Base-by-base conservation (phyloP, 768 basidiomycete species). In the Leccinum rimulosum region DNA sequence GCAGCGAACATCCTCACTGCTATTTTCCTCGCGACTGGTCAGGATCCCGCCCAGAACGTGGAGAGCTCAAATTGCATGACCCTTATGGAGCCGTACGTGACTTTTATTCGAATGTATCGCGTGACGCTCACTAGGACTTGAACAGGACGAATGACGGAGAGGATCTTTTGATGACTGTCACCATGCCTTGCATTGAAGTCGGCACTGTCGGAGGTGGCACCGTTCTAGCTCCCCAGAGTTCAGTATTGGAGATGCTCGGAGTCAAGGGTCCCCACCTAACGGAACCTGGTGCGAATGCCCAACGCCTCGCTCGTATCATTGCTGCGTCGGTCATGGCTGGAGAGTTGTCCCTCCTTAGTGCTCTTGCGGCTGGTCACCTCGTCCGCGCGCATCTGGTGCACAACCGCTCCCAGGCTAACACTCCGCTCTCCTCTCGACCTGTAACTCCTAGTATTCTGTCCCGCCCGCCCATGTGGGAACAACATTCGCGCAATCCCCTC, bases 111-210 rank as follows among this genome's bases (percentile, higher is more conserved):
- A 52, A 54, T 14, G 0, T 27, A 19, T 64, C 22, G 58, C 54
- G 56, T 6, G 35, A 49, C 25, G 4, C 63, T 58, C 52, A n/a
- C 65, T 3, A 11, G 31, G 31, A 31, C 52, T 36, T 51, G 4
- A 40, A 54, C 53, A 95, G 93, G 59, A 88, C 83, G 19, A 97
- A 98, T 74, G 82, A 88, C 62, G 93, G 91, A 54, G 79, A 92
- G 65, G 97, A 98, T 70, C 81, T 98, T 2, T 83, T 98, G 55
- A 86, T 98, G 78, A 95, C 95, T 0, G 80, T 95, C 54, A 87
- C 94, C 8, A 98, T 99, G 97, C 97, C 96, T n/a, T 97, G 89
- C 31, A 94, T 99, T 72, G 97, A 99, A 76, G 96, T 98, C 28
- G 97, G 97, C 43, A 98, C 97, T 45, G 88, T 99, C 55, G 97